Evolutionary conservation across 2,329 filamentous ascomycete species (phyloP).

Genomic region (Zymoseptoria tritici): DNA sequence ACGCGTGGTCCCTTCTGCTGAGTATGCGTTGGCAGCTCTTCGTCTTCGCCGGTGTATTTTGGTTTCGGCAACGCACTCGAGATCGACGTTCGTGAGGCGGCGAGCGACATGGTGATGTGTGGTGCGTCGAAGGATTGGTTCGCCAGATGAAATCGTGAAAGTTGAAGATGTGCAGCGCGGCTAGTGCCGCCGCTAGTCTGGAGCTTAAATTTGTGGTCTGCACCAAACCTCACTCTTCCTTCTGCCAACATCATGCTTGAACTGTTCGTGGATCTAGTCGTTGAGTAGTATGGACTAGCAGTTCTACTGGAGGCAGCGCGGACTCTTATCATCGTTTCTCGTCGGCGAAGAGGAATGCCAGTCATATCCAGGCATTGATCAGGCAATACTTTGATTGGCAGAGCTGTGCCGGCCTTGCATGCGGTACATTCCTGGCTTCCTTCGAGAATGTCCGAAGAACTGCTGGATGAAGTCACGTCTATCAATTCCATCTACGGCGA

Average conservation of each 20-base stretch:
- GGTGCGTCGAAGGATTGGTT: background rate
- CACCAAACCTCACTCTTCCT: background rate
- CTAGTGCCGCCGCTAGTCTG: background rate
- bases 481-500: slow-evolving; percentile 79
- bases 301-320: background rate
- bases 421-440: background rate
- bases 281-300: background rate
- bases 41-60: slow-evolving; percentile 83
- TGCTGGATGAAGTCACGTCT: slow-evolving; percentile 68
- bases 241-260: background rate
- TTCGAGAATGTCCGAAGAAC: slow-evolving; percentile 32
- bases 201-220: background rate
- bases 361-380: background rate
- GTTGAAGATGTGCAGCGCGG: background rate
- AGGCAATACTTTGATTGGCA: background rate
- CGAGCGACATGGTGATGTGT: slow-evolving; percentile 14
- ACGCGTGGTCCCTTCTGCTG: slow-evolving; percentile 76
- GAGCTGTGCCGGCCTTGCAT: background rate
- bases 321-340: background rate
- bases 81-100: slow-evolving; percentile 47
- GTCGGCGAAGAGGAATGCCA: no score
- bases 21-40: slow-evolving; percentile 64
- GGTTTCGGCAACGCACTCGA: slow-evolving; percentile 78
- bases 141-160: background rate
- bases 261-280: background rate